Base-by-base conservation (phyloP, 1,139 yeast species). In the Yamadazyma triangularis region DNA sequence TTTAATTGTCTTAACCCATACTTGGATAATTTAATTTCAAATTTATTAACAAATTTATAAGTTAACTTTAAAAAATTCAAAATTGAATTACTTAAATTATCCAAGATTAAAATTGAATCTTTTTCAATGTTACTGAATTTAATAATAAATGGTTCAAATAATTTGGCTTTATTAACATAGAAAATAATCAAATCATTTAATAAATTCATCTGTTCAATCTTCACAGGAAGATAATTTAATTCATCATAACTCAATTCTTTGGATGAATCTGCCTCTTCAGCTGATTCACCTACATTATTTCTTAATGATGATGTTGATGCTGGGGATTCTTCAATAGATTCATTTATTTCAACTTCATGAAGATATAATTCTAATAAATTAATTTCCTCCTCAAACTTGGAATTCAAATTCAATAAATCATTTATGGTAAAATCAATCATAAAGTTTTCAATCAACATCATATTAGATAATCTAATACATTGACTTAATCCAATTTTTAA, bases 361-460 rank as follows among this genome's bases (percentile, higher is more conserved):
- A 42, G 29, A 24, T 32, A 42, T 10, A 33, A 28, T 33, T 60
- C 64, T 19, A 64, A 44, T 19, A 61, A 42, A 19, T 52, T 48
- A 22, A 66, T 61, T 43, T 73, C 78, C 27, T 53, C 48, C 19
- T 60, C 64, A 47, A 70, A 71, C 26, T 58, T 58, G 4, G 48
- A 47, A 37, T 70, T 70, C 29, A 73, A 58, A 7, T 51, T 50
- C 29, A 60, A 37, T 13, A 73, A 54, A 32, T 67, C 70, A 10
- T 57, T 51, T 33, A 64, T 55, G 4, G 60, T 53, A 34, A 72
- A 65, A 30, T 70, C 64, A 25, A 64, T 58, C 65, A 70, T 68
- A 38, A 70, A 72, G 33, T 70, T 71, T 41, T 73, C 79, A 38
- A 73, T 73, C 36, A 72, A 53, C 63, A 71, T 66, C 44, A 66